Base-by-base conservation (phyloP, 805 yeast species). In the Myxozyma monticola region DNA sequence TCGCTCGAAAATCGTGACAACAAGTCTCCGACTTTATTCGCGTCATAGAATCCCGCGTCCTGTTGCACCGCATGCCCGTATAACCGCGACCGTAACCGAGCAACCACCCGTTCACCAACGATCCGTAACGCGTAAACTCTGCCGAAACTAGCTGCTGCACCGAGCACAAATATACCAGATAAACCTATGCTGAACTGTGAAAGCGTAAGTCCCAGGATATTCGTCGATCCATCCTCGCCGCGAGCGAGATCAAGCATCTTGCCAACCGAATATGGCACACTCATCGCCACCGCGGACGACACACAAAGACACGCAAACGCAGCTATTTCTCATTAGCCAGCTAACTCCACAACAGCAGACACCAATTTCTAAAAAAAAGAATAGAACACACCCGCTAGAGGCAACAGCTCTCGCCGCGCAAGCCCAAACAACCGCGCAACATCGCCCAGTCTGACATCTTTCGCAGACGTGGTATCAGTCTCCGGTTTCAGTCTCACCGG, bases 1-100 rank as follows among this genome's bases (percentile, higher is more conserved):
- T 91, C 98, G 38, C 87, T 84, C 5, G 93, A 85, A 42, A 91
- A 72, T 54, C 98, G 75, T 5, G 96, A 88, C 37, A 91, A 87
- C 61, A 91, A 73, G 65, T 91, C 98, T 34, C 98, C 98, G 9
- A 89, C 88, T 57, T 89, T 79, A 51, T 93, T 89, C 28, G 81
- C 80, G 63, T 91, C 98, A 69, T 90, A 81, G 63, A 91, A 91
- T 57, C 85, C 85, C 2, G 95, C 83, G 66, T 90, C 96, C 44
- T 90, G 96, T 44, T 80, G 80, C 48, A 91, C 73, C 15, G 91
- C 79, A 38, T 84, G 85, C 63, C 80, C 79, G 67, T 88, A 80
- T 30, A 91, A 79, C 46, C 86, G 75, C 9, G 91, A 76, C 61
- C 98, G 77, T 56, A 91, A 69, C 52, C 95, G 76, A 4, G 96